These are phyloP conservation scores for Penicillium aurantiogriseum DNA, from an alignment of 2,329 filamentous ascomycete species.

Conservation along the genomic window DNA sequence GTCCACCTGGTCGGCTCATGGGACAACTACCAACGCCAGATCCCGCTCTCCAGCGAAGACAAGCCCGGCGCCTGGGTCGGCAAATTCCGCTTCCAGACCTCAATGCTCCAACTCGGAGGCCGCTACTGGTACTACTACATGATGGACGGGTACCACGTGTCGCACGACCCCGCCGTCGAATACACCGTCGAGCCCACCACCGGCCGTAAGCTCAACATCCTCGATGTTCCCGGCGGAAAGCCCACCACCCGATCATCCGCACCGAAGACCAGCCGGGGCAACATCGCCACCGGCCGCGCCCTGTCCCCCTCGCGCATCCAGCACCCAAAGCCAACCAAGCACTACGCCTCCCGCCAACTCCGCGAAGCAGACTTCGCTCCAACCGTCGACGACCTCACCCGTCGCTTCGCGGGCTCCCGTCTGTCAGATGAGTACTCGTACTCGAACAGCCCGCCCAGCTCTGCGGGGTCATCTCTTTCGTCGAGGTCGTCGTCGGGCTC, in stretches of 20 bases:
- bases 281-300: slow-evolving; percentile 83
- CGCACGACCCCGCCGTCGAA: slow-evolving; percentile 87
- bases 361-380: slow-evolving; percentile 77
- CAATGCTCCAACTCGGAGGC: slow-evolving; percentile 80
- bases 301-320: slow-evolving; percentile 86
- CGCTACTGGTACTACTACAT: slow-evolving; percentile 99
- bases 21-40: slow-evolving; percentile 94
- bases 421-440: slow-evolving; percentile 70
- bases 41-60: slow-evolving; percentile 86
- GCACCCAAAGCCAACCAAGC: slow-evolving; percentile 84
- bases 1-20: slow-evolving; percentile 96
- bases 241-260: slow-evolving; percentile 32
- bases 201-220: slow-evolving; percentile 93
- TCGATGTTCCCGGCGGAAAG: slow-evolving; percentile 73
- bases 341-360: slow-evolving; percentile 83
- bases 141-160: slow-evolving; percentile 97
- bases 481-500: slow-evolving; percentile 66
- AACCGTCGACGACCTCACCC: slow-evolving; percentile 74
- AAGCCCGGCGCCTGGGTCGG: slow-evolving; percentile 94
- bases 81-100: slow-evolving; percentile 90
- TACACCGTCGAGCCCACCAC: slow-evolving; percentile 94
- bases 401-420: slow-evolving; percentile 70
- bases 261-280: slow-evolving; percentile 48
- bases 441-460: slow-evolving; percentile 73
- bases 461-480: slow-evolving; percentile 63